A percentile compares a stretch with the other conserved stretches of the same genome.
These are phyloP conservation scores for Cercospora berteroae DNA, from an alignment of 2,329 filamentous ascomycete species.

Conservation along the genomic window DNA sequence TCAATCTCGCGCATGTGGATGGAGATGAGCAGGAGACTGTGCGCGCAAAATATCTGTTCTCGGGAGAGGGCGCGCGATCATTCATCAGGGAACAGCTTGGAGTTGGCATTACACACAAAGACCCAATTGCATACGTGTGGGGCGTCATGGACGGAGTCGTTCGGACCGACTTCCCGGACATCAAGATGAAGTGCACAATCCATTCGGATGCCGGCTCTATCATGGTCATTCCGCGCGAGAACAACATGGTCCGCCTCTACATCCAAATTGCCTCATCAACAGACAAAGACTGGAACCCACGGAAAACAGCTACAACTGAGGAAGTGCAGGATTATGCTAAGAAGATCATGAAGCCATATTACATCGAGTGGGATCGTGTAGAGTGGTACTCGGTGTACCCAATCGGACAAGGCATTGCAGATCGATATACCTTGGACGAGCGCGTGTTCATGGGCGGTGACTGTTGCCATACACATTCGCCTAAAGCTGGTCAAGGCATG, in stretches of 20 bases:
- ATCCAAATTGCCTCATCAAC: constrained; percentile 62
- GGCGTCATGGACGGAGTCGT: constrained; percentile 67
- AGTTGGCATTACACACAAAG: constrained; percentile 64
- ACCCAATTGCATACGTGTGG: constrained; percentile 64
- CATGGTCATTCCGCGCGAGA: constrained; percentile 60
- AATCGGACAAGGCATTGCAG: constrained; percentile 65
- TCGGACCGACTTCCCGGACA: constrained; percentile 62
- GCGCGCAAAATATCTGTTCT: constrained; percentile 62
- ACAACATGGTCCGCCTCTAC: constrained; percentile 56
- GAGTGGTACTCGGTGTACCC: constrained; percentile 67
- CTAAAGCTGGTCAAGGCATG: constrained; percentile 65
- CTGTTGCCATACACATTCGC: constrained; percentile 62
- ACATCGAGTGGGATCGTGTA: constrained; percentile 61
- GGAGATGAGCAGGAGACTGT: constrained; percentile 66
- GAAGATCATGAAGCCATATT: constrained; percentile 60
- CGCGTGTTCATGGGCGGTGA: constrained; percentile 66
- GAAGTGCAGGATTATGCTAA: constrained; percentile 59
- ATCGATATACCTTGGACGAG: constrained; percentile 63
- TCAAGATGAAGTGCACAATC: constrained; percentile 68
- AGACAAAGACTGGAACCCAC: constrained; percentile 60
- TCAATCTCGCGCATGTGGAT: constrained; percentile 73
- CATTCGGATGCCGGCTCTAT: constrained; percentile 63
- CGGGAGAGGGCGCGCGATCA: constrained; percentile 61
- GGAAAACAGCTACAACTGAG: constrained; percentile 59
- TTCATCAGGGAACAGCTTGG: constrained; percentile 62